Percentiles rank a stretch among this genome's conserved stretches.
phyloP scores from a whole-genome alignment of 2,329 filamentous ascomycete species.

The Diaporthe sp. region DNA sequence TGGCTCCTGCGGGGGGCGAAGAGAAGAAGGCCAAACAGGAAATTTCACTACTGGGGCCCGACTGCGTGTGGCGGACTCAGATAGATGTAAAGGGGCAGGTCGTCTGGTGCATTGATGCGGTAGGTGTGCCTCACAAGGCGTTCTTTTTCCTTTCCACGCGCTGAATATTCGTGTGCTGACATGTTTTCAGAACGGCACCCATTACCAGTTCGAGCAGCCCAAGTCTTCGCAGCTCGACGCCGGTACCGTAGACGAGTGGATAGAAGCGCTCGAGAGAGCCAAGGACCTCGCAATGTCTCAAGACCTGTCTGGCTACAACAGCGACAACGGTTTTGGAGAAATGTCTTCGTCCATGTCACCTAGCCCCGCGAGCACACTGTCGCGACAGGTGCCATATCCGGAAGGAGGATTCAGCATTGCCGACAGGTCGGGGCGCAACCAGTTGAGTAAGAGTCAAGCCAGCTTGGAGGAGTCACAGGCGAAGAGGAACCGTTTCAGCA shows the following conservation, averaged over 20 bases:
- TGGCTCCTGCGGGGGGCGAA: conserved; percentile 91
- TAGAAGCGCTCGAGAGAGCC: conserved; percentile 87
- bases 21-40: conserved; percentile 97
- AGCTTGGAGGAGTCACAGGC: conserved; percentile 61
- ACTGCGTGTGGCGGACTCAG: conserved; percentile 82
- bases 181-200: conserved; percentile 77
- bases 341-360: conserved; percentile 75
- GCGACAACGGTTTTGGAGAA: conserved; percentile 74
- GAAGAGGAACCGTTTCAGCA: conserved; percentile 79
- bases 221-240: conserved; percentile 76
- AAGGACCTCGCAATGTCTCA: conserved; percentile 85
- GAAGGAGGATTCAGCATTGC: conserved; percentile 56
- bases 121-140: conserved; percentile 64
- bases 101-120: conserved; percentile 92
- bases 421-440: conserved; percentile 66
- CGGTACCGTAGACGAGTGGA: conserved; percentile 86
- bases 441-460: conserved; percentile 69
- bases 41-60: conserved; percentile 81
- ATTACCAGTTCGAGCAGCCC: conserved; percentile 93
- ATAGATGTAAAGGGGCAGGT: conserved; percentile 88
- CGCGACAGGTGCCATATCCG: conserved; percentile 64
- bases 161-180: neutral
- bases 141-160: conserved; percentile 25
- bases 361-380: conserved; percentile 81
- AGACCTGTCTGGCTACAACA: conserved; percentile 71